These are phyloP conservation scores for Quaeritorhiza haematococci DNA, from an alignment of 371 early-diverging fungal species.

Conservation along the genomic window DNA sequence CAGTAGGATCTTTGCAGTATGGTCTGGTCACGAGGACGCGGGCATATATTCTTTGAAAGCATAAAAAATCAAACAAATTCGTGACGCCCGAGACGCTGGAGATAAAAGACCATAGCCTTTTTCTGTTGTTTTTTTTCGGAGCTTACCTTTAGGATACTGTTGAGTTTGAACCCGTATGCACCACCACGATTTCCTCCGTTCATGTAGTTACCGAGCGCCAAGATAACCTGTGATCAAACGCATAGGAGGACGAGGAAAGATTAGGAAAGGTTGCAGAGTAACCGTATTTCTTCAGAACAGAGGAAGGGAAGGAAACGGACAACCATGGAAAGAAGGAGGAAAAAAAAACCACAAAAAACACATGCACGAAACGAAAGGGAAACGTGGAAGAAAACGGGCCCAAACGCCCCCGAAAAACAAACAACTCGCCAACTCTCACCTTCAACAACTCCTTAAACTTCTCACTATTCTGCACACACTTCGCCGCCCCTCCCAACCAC, in stretches of 20 bases:
- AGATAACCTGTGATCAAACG: constrained; percentile 25
- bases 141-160: constrained; percentile 38
- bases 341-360: neutral
- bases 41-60: no score
- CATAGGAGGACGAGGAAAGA: no score
- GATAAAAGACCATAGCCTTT: no score
- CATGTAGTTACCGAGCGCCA: constrained; percentile 53
- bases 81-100: no score
- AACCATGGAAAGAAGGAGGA: neutral
- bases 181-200: constrained; percentile 49
- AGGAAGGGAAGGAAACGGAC: neutral
- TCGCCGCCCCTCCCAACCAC: constrained; percentile 22
- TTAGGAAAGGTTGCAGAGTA: neutral
- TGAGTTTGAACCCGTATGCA: constrained; percentile 53
- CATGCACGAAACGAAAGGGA: no score
- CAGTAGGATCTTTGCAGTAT: no score
- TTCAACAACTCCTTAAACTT: constrained; percentile 41
- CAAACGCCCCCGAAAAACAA: neutral
- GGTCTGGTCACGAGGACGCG: no score
- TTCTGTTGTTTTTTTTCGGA: no score
- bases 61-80: no score
- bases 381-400: no score
- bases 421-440: constrained; percentile 20
- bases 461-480: constrained; percentile 35
- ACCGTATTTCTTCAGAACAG: neutral